Percentiles rank a stretch among this genome's conserved stretches.
Evolutionary conservation across 768 basidiomycete species (phyloP).

Genomic region (Psilocybe cubensis): DNA sequence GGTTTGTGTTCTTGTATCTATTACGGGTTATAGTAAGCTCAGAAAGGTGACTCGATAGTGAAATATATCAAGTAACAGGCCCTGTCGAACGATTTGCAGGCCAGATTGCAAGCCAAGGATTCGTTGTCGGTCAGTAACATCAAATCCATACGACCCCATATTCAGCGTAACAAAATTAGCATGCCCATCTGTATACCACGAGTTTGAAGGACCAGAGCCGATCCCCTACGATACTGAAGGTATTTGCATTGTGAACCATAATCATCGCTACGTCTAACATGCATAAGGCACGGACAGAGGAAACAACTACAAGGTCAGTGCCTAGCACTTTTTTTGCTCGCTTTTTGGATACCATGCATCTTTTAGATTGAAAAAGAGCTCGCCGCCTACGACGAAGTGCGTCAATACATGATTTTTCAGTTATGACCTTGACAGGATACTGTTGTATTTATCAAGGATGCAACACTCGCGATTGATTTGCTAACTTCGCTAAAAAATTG

Average conservation of each 20-base stretch:
- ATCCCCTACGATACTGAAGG: slow-evolving; percentile 90
- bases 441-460: slow-evolving; percentile 56
- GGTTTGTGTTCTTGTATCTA: slow-evolving; percentile 39
- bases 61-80: slow-evolving; percentile 97
- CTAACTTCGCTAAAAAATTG: slow-evolving; percentile 77
- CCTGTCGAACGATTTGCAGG: slow-evolving; percentile 93
- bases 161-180: slow-evolving; percentile 43
- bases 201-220: slow-evolving; percentile 87
- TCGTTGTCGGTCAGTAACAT: slow-evolving; percentile 66
- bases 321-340: neutral
- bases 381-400: slow-evolving; percentile 86
- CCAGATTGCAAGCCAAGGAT: slow-evolving; percentile 87
- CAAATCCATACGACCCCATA: neutral
- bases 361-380: slow-evolving; percentile 84
- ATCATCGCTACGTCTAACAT: neutral
- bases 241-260: slow-evolving; percentile 21
- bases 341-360: neutral
- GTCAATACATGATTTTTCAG: neutral
- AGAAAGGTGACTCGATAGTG: slow-evolving; percentile 45
- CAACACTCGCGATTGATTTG: slow-evolving; percentile 75
- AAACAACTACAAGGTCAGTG: slow-evolving; percentile 86
- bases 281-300: slow-evolving; percentile 57
- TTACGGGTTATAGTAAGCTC: neutral
- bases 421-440: neutral
- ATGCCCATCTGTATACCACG: slow-evolving; percentile 87